These are phyloP conservation scores for Chlorociboria aeruginascens DNA, from an alignment of 495 filamentous ascomycete genomes.

Conservation along the genomic window DNA sequence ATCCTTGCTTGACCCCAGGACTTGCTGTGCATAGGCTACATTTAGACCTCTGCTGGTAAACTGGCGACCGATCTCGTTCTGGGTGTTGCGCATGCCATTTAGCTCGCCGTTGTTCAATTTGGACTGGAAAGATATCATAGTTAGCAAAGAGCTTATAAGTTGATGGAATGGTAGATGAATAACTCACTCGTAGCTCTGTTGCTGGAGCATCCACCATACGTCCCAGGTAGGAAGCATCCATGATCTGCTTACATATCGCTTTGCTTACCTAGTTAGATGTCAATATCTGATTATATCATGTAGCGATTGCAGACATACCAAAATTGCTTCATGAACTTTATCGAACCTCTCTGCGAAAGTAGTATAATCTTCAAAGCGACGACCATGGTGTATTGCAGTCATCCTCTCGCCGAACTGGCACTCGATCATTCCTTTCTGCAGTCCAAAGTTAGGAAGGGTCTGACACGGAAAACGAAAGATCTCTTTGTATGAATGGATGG, in stretches of 20 bases:
- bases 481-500: neutral
- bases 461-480: neutral
- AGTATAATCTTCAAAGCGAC: neutral
- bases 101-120: conserved; percentile 10
- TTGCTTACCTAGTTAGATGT: conserved; percentile 9
- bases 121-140: neutral
- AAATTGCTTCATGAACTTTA: conserved; percentile 1
- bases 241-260: conserved; percentile 11
- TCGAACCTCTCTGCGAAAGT: neutral
- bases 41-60: neutral
- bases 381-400: neutral
- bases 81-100: conserved; percentile 5
- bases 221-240: conserved; percentile 7
- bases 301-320: neutral
- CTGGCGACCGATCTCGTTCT: conserved; percentile 12
- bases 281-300: neutral
- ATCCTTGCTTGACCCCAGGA: neutral
- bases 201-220: conserved; percentile 7
- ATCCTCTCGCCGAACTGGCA: neutral
- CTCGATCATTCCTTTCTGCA: neutral
- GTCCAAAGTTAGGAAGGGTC: neutral
- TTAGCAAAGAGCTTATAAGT: neutral
- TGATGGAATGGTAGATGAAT: neutral
- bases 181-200: conserved; percentile 9
- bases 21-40: neutral